Percentiles rank a stretch among this genome's conserved stretches.
Evolutionary conservation across 257 asterid species (phyloP).

Genomic region (Jacaranda mimosifolia): DNA sequence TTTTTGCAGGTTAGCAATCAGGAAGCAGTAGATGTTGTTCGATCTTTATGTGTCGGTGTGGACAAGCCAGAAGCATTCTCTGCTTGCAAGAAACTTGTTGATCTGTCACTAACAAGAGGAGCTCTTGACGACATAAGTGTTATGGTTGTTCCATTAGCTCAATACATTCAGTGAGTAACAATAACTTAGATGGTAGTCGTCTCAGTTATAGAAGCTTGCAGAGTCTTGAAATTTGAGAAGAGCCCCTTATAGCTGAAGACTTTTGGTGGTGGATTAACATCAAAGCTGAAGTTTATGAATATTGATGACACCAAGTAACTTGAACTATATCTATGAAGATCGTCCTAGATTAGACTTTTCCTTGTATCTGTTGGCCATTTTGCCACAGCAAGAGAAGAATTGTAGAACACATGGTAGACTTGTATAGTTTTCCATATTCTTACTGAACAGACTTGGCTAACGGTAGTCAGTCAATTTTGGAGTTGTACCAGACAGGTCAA

Average conservation of each 20-base stretch:
- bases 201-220: no score
- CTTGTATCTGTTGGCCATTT: slow-evolving; percentile 35
- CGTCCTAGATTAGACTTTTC: slow-evolving; percentile 11
- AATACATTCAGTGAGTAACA: slow-evolving; percentile 42
- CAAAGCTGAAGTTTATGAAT: slow-evolving; percentile 15
- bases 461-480: slow-evolving; percentile 21
- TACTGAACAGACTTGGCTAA: slow-evolving; percentile 20
- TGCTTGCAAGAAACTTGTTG: slow-evolving; percentile 80
- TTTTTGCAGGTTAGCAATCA: slow-evolving; percentile 74
- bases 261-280: not conserved
- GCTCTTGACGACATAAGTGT: slow-evolving; percentile 72
- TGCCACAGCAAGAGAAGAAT: slow-evolving; percentile 31
- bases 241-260: not conserved
- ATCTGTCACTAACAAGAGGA: slow-evolving; percentile 72
- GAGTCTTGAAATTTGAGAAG: not conserved
- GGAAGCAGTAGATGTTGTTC: slow-evolving; percentile 77
- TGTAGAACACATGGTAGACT: slow-evolving; percentile 14
- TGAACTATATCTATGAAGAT: not conserved
- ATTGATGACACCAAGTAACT: not conserved
- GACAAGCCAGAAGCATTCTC: slow-evolving; percentile 48
- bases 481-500: slow-evolving; percentile 19
- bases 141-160: slow-evolving; percentile 66
- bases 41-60: slow-evolving; percentile 48
- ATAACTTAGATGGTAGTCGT: not conserved
- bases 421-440: slow-evolving; percentile 30